A percentile compares a stretch with the other conserved stretches of the same genome.
Evolutionary conservation across 495 filamentous ascomycete species (phyloP).

Genomic region (Penicillium lagena): DNA sequence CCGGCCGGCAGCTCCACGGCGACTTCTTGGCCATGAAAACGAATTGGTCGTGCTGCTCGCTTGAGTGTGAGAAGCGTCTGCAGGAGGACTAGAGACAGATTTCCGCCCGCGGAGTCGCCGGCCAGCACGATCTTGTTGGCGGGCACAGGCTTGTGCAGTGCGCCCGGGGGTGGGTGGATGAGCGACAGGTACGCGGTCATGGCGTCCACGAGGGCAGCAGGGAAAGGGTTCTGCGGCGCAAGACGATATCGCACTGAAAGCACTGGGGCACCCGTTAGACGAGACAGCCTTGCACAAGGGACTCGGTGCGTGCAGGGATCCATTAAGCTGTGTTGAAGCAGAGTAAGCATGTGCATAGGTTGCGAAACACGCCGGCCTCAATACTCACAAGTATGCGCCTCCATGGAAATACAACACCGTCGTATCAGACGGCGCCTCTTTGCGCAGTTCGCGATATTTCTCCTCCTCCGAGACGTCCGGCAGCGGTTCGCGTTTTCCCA

Average conservation of each 20-base stretch:
- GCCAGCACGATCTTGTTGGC: conserved; percentile 68
- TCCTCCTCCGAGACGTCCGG: conserved; percentile 59
- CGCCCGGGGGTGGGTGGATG: conserved; percentile 68
- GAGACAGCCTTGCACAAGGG: conserved; percentile 37
- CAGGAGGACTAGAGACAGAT: conserved; percentile 63
- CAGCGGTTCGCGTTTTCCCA: conserved; percentile 44
- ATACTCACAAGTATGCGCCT: conserved; percentile 64
- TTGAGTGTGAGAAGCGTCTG: conserved; percentile 69
- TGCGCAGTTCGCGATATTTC: conserved; percentile 68
- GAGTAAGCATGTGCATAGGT: no score
- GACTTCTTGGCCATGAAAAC: conserved; percentile 60
- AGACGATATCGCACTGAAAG: conserved; percentile 85
- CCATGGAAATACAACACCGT: conserved; percentile 87
- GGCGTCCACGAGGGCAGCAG: conserved; percentile 76
- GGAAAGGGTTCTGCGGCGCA: conserved; percentile 78
- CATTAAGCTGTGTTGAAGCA: conserved; percentile 43
- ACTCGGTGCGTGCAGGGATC: conserved; percentile 65
- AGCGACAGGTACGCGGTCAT: conserved; percentile 76
- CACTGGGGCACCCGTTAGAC: conserved; percentile 50
- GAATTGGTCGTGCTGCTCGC: conserved; percentile 42
- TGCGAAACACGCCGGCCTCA: not conserved
- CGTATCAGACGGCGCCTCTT: conserved; percentile 56
- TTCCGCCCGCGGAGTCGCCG: conserved; percentile 87
- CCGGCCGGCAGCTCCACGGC: conserved; percentile 65
- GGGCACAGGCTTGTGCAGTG: conserved; percentile 63